These are phyloP conservation scores for Nakazawaea laoshanensis DNA, from an alignment of 805 yeast genomes.

Conservation along the genomic window DNA sequence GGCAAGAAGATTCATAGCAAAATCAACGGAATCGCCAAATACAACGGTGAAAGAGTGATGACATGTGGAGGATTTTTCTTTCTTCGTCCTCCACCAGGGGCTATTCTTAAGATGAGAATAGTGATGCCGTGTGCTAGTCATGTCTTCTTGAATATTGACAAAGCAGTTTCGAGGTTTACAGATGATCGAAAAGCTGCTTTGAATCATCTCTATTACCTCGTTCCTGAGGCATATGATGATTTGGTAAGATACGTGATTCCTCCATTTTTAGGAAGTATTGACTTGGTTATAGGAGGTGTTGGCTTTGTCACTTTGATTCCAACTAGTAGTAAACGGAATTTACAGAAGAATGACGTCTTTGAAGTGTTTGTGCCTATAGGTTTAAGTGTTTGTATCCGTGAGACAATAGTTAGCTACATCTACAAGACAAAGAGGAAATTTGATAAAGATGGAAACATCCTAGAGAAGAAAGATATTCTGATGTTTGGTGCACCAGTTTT, in stretches of 20 bases:
- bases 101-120: constrained; percentile 39
- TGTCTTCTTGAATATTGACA: constrained; percentile 22
- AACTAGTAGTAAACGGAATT: constrained; percentile 30
- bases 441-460: constrained; percentile 13
- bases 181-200: constrained; percentile 20
- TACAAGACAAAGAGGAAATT: constrained; percentile 15
- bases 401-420: constrained; percentile 18
- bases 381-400: constrained; percentile 42
- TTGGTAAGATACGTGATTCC: constrained; percentile 48
- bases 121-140: constrained; percentile 33
- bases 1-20: constrained; percentile 13
- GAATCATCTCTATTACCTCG: constrained; percentile 14
- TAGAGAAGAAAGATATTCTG: constrained; percentile 12
- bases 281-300: constrained; percentile 53
- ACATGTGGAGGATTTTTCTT: constrained; percentile 58
- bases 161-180: constrained; percentile 16
- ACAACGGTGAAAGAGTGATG: constrained; percentile 16
- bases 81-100: constrained; percentile 41
- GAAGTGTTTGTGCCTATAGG: constrained; percentile 52
- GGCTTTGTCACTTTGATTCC: constrained; percentile 58
- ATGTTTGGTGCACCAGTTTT: constrained; percentile 9
- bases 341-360: constrained; percentile 22
- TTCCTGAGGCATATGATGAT: constrained; percentile 18
- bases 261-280: constrained; percentile 62
- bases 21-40: constrained; percentile 5